These are phyloP conservation scores for Diaporthe sp. DNA, from an alignment of 2,329 filamentous ascomycete genomes.

Conservation along the genomic window DNA sequence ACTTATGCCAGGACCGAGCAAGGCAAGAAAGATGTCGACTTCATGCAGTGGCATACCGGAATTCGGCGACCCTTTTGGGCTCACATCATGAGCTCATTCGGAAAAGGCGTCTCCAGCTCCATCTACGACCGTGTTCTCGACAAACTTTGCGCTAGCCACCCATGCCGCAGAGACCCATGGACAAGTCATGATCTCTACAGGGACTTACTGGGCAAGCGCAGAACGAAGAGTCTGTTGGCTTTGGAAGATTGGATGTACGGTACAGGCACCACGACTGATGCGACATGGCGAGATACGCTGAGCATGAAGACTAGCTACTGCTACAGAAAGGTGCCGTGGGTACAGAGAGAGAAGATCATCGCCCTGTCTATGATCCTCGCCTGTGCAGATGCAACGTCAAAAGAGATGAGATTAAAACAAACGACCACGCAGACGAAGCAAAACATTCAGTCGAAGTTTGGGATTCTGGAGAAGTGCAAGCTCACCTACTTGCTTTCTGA, in stretches of 20 bases:
- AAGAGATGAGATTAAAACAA: neutral
- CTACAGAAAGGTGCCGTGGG: neutral
- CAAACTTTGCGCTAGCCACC: neutral
- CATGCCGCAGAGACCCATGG: neutral
- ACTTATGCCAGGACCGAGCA: neutral
- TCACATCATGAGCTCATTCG: neutral
- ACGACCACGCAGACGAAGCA: neutral
- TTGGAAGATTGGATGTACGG: conserved; percentile 8
- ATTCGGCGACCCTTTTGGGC: neutral
- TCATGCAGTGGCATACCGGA: neutral
- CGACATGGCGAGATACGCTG: neutral
- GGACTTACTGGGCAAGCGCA: neutral
- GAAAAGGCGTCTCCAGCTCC: neutral
- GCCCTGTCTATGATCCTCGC: neutral
- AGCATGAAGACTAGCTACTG: neutral
- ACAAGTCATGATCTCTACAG: neutral
- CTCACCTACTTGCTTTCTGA: neutral
- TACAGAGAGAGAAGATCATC: neutral
- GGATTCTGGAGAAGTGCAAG: neutral
- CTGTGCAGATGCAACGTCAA: neutral
- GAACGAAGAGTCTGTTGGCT: neutral
- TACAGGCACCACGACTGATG: too few relatives aligned
- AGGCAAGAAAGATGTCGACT: neutral
- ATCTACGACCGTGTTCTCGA: neutral
- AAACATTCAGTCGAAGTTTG: neutral